Base-by-base conservation (phyloP, 2,329 filamentous ascomycete species). In the Alternaria metachromatica region DNA sequence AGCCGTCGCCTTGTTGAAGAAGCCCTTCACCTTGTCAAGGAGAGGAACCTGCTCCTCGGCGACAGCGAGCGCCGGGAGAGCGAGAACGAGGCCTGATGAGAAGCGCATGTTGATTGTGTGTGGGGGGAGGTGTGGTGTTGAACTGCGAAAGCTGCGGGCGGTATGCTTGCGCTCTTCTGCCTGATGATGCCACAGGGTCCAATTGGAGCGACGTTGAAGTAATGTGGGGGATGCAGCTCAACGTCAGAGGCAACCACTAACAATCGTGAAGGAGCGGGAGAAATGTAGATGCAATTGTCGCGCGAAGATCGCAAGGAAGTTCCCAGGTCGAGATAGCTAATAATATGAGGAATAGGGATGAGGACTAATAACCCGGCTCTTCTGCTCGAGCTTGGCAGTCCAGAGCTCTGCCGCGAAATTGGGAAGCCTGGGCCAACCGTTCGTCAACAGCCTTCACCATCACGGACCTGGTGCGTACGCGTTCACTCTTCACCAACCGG, bases 1-100 rank as follows among this genome's bases (percentile, higher is more conserved):
- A 55, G 82, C 81, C 69, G 86, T 87, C 60, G 86, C 87, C 80
- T 85, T 83, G 73, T 82, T 83, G 70, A 85, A 82, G 76, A 82
- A 87, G 64, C 84, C 83, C 72, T 85, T 85, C 58, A 87, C 79
- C 78, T 88, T 87, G 75, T 89, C 87, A 66, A 92, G 81, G 72
- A 92, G 80, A 33, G 87, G 87, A 44, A 86, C 78, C 76, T 90
- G 88, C 71, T 87, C 83, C 76, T 89, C 84, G 53, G 87, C 87
- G 66, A 80, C 72, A 25, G 82, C 78, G 54, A 84, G 77, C 66
- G 84, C 83, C 64, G 86, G 84, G 48, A 85, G 80, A 79, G 84
- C 81, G 72, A 88, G 79, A 51, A 86, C 74, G 68, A 87, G 75
- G 60, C 85, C 72, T 59, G 82, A 80, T 60, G 84, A 82, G 79